These are phyloP conservation scores for Xylaria nigripes DNA, from an alignment of 495 filamentous ascomycete genomes.

Conservation along the genomic window DNA sequence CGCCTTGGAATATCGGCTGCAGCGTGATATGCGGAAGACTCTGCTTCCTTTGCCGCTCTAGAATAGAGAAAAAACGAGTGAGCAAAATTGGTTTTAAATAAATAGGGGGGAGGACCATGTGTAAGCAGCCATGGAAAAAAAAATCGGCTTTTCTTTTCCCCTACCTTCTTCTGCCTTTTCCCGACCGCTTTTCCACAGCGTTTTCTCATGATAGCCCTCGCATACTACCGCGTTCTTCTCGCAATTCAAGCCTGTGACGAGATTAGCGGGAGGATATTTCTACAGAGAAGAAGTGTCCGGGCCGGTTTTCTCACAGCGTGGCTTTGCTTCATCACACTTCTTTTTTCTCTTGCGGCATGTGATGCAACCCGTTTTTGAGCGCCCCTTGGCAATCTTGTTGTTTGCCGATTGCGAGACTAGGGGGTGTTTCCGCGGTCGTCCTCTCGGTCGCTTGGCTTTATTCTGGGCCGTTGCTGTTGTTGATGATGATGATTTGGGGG, in stretches of 20 bases:
- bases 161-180: constrained; percentile 70
- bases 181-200: constrained; percentile 77
- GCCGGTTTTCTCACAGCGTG: constrained; percentile 49
- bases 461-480: constrained; percentile 11
- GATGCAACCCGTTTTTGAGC: constrained; percentile 89
- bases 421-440: constrained; percentile 80
- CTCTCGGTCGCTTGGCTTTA: constrained; percentile 54
- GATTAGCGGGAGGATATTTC: constrained; percentile 13
- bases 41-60: constrained; percentile 37
- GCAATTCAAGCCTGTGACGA: constrained; percentile 64
- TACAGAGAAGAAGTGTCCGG: not conserved
- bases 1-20: constrained; percentile 71
- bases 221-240: constrained; percentile 91
- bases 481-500: constrained; percentile 12
- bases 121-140: not conserved
- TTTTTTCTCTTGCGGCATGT: constrained; percentile 90
- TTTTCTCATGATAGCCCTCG: constrained; percentile 86
- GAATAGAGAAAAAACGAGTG: constrained; percentile 16
- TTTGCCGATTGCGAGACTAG: constrained; percentile 39
- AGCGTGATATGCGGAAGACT: constrained; percentile 54
- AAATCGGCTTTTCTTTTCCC: not conserved
- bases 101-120: not conserved
- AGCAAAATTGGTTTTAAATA: constrained; percentile 17
- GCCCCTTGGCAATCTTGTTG: constrained; percentile 71
- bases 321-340: constrained; percentile 96